A percentile compares a stretch with the other conserved stretches of the same genome.
Evolutionary conservation across 2,329 filamentous ascomycete species (phyloP).

Genomic region (Sporothrix protearum): DNA sequence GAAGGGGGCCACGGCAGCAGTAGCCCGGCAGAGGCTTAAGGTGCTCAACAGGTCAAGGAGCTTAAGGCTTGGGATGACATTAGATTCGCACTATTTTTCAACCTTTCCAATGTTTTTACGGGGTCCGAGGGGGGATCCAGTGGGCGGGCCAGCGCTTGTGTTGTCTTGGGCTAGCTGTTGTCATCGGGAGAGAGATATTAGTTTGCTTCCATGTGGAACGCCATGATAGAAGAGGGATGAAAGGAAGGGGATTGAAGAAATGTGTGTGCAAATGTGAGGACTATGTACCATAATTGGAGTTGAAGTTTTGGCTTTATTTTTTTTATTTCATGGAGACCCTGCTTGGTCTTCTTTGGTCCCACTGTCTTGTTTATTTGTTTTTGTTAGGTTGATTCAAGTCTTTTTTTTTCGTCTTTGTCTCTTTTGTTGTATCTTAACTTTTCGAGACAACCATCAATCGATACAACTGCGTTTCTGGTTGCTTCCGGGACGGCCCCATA

Average conservation of each 20-base stretch:
- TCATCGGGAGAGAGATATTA: not conserved
- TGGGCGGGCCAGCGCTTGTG: slow-evolving; percentile 4
- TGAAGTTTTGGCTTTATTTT: not conserved
- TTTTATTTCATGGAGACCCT: not conserved
- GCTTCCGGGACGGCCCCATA: not conserved
- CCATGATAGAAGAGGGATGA: not conserved
- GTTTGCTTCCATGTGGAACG: not conserved
- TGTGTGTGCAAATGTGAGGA: not conserved
- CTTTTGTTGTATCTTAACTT: not conserved
- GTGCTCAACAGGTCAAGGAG: not conserved
- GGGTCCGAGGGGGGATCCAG: not conserved
- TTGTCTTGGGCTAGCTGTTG: not conserved
- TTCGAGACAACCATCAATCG: not conserved
- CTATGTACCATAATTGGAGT: not conserved
- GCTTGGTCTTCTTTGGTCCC: no score
- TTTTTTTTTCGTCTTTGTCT: not conserved
- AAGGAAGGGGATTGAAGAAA: not conserved
- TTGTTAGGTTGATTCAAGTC: not conserved
- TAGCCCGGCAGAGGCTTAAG: no score
- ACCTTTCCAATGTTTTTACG: not conserved
- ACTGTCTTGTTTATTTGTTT: not conserved
- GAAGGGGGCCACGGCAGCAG: no score
- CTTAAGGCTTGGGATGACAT: not conserved
- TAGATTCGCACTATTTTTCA: slow-evolving; percentile 1
- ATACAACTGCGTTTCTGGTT: not conserved